Conservation (phyloP, 1,284 basidiomycete species). For the Stereum hirsutum region DNA sequence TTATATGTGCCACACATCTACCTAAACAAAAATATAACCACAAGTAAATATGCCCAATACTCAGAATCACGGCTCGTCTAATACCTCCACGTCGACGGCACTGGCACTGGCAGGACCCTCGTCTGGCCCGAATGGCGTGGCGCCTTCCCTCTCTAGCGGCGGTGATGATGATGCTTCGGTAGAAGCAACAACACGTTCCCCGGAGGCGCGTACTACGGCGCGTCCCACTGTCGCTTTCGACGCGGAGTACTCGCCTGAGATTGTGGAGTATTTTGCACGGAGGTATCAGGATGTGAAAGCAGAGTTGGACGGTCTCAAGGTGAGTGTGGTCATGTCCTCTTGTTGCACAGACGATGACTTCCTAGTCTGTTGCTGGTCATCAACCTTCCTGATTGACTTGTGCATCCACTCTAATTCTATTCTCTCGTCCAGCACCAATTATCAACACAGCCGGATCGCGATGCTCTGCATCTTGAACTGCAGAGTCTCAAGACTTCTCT, state of each 20-base stretch:
- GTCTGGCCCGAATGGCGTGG: conserved; percentile 93
- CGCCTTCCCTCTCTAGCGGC: conserved; percentile 89
- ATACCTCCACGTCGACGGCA: too few species aligned
- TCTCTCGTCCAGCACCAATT: not conserved
- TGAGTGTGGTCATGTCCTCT: too few species aligned
- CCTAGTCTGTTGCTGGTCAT: not conserved
- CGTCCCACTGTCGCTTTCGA: conserved; percentile 7
- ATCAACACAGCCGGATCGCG: not conserved
- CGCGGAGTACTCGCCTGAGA: conserved; percentile 8
- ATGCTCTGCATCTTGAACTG: not conserved
- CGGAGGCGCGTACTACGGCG: too few species aligned
- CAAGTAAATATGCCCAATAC: too few species aligned
- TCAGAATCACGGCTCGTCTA: too few species aligned
- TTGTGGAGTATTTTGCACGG: conserved; percentile 11
- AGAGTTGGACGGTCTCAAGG: conserved; percentile 10
- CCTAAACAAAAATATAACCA: too few species aligned
- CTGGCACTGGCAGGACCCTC: too few species aligned
- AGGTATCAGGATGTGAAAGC: conserved; percentile 10
- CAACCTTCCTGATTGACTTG: not conserved
- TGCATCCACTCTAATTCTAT: not conserved
- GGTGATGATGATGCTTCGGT: too few species aligned
- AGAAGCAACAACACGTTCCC: too few species aligned
- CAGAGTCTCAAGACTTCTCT: not conserved
- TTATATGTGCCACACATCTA: too few species aligned
- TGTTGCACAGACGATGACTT: too few species aligned